Conservation (phyloP, 345 rosid genomes). For the Citrus reticulata region DNA sequence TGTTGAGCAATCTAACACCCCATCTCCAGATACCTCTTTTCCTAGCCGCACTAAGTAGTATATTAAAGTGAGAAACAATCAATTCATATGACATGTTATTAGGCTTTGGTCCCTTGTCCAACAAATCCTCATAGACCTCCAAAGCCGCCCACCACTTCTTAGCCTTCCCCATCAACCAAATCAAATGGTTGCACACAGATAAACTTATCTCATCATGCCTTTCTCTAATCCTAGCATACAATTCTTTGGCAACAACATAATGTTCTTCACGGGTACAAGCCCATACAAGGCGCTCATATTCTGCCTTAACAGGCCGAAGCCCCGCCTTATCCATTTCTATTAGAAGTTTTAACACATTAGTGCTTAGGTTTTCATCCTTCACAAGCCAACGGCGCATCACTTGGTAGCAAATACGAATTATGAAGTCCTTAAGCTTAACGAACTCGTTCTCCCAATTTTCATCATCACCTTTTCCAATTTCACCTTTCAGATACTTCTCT, state of each 20-base stretch:
- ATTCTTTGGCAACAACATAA: conserved; percentile 61
- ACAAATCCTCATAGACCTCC: conserved; percentile 88
- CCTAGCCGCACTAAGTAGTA: conserved; percentile 69
- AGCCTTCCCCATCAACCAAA: conserved; percentile 94
- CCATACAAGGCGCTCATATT: conserved; percentile 84
- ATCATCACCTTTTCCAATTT: conserved; percentile 35
- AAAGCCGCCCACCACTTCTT: conserved; percentile 98
- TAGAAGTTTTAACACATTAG: conserved; percentile 62
- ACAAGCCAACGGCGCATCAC: conserved; percentile 86
- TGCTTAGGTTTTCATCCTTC: conserved; percentile 42
- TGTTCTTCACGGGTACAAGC: conserved; percentile 87
- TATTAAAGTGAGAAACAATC: conserved; percentile 67
- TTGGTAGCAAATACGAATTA: conserved; percentile 69
- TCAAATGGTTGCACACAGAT: conserved; percentile 91
- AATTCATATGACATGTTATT: conserved; percentile 71
- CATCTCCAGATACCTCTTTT: conserved; percentile 88
- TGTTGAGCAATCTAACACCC: conserved; percentile 73
- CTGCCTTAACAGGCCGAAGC: conserved; percentile 50
- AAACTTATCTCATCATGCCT: conserved; percentile 52
- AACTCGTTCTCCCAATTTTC: conserved; percentile 66
- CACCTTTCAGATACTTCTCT: conserved; percentile 56
- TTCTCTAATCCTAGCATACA: conserved; percentile 71
- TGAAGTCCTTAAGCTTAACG: conserved; percentile 61
- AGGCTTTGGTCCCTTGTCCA: conserved; percentile 81
- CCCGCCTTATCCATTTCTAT: conserved; percentile 60